Percentiles rank a stretch among this genome's conserved stretches.
Conservation (phyloP, 2,329 filamentous ascomycete genomes). For the Chrysoporthe austroafricana region DNA sequence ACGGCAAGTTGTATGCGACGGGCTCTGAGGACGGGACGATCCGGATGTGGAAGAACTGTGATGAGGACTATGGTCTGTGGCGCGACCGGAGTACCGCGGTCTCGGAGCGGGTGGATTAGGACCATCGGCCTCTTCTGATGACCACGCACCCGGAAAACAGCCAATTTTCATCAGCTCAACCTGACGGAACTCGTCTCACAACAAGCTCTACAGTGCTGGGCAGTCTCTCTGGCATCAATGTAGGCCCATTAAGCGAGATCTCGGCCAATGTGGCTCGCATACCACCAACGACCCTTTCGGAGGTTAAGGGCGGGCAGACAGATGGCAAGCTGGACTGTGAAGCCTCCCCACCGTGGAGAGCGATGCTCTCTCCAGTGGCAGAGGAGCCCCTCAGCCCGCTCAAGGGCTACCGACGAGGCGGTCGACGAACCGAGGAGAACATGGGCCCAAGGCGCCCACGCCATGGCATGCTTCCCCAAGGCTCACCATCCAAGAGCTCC, state of each 20-base stretch:
- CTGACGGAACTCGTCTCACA: background rate
- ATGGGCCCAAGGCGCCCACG: constrained; percentile 3
- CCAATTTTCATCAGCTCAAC: constrained; percentile 7
- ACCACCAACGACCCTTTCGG: constrained; percentile 14
- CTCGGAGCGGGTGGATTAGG: constrained; percentile 30
- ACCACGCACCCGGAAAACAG: constrained; percentile 25
- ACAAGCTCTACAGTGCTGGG: background rate
- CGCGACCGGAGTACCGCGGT: constrained; percentile 47
- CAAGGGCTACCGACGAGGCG: constrained; percentile 9
- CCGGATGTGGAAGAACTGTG: constrained; percentile 81
- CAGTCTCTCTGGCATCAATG: background rate
- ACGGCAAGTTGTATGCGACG: constrained; percentile 94
- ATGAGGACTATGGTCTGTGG: constrained; percentile 68
- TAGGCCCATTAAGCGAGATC: constrained; percentile 23
- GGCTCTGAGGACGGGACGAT: constrained; percentile 97
- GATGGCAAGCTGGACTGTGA: constrained; percentile 14
- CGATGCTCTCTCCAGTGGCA: constrained; percentile 27
- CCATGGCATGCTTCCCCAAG: background rate
- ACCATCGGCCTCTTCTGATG: constrained; percentile 25
- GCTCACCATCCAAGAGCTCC: background rate
- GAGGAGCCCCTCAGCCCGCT: constrained; percentile 27
- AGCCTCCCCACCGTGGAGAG: constrained; percentile 17
- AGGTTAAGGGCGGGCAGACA: constrained; percentile 7
- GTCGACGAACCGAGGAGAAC: constrained; percentile 8
- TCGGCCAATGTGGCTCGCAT: constrained; percentile 28